Base-by-base conservation (phyloP, 257 asterid species). In the Solanum verrucosum region DNA sequence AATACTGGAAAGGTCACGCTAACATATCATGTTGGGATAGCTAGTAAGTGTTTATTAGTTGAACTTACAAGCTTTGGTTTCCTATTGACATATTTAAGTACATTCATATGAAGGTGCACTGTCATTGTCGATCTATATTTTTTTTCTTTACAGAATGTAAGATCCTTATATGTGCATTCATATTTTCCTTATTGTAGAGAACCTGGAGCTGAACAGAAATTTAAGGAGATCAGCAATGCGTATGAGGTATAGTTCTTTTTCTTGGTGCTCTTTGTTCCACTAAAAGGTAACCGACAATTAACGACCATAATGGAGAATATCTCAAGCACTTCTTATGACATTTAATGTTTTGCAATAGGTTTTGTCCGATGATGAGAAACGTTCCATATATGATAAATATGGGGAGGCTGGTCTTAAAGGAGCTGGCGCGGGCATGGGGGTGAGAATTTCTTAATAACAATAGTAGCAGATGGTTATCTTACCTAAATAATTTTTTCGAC, bases 401-500 rank as follows among this genome's bases (percentile, higher is more conserved):
- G 99, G 99, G 60, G 99, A 97, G 94, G 99, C 99, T n/a, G 99
- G 99, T 88, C 98, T 97, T 85, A 96, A 97, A 91, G 99, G 99
- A 65, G 94, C 98, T 78, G 98, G 98, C 86, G 82, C 91, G 91
- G 99, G 98, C 90, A 90, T 46, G 87, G 99, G 99, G 97, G 99
- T 97, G 92, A 96, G 98, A 92, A 88, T 87, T 85, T 88, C 44
- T 34, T 85, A 25, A 67, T 35, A 75, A 15, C 74, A 29, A 18
- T 84, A 68, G 78, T 15, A 59, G 63, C 60, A 38, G 81, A 25
- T 25, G 37, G n/a, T 40, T 20, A 5, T 29, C 13, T 46, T 46
- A 10, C 68, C 85, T 31, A 5, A 29, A 52, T 81, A 87, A 89
- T 87, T 35, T 12, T 87, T 84, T 87, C 79, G 46, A 75, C 40